These are phyloP conservation scores for Evansstolkia leycettana DNA, from an alignment of 495 filamentous ascomycete genomes.

Conservation along the genomic window DNA sequence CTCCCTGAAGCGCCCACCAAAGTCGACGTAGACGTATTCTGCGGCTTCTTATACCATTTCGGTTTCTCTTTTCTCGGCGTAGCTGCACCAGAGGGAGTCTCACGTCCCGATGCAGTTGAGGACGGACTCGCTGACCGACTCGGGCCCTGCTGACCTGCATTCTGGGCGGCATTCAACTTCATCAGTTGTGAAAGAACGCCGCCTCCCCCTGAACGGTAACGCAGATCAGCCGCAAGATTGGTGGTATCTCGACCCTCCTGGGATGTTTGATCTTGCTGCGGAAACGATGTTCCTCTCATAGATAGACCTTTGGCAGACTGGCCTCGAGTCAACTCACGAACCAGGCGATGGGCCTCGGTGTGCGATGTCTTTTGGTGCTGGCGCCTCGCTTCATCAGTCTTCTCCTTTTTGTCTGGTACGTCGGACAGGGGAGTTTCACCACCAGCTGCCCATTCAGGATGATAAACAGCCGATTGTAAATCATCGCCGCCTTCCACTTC, in stretches of 20 bases:
- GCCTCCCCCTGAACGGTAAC: slow-evolving; percentile 17
- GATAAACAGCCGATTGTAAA: slow-evolving; percentile 12
- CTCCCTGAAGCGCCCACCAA: slow-evolving; percentile 19
- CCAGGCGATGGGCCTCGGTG: slow-evolving; percentile 17
- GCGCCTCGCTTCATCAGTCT: slow-evolving; percentile 16
- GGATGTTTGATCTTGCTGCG: slow-evolving; percentile 5
- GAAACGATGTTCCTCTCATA: slow-evolving; percentile 8
- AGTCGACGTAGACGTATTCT: slow-evolving; percentile 17
- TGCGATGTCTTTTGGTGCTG: slow-evolving; percentile 8
- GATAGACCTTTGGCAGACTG: slow-evolving; percentile 15
- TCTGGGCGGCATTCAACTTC: slow-evolving; percentile 11
- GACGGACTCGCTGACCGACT: not conserved
- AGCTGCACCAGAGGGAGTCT: slow-evolving; percentile 7
- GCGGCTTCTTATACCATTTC: slow-evolving; percentile 22
- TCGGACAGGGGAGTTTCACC: slow-evolving; percentile 14
- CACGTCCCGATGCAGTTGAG: slow-evolving; percentile 5
- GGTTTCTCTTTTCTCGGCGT: slow-evolving; percentile 20
- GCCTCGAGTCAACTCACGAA: slow-evolving; percentile 21
- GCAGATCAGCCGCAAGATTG: slow-evolving; percentile 7
- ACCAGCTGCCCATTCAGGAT: slow-evolving; percentile 16
- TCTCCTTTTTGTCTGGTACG: slow-evolving; percentile 20
- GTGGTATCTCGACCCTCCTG: slow-evolving; percentile 6
- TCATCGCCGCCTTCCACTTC: slow-evolving; percentile 13
- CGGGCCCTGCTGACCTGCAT: slow-evolving; percentile 1
- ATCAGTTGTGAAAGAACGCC: slow-evolving; percentile 24